A percentile compares a stretch with the other conserved stretches of the same genome.
These are phyloP conservation scores for Corynascus novoguineensis DNA, from an alignment of 495 filamentous ascomycete species.

Conservation along the genomic window DNA sequence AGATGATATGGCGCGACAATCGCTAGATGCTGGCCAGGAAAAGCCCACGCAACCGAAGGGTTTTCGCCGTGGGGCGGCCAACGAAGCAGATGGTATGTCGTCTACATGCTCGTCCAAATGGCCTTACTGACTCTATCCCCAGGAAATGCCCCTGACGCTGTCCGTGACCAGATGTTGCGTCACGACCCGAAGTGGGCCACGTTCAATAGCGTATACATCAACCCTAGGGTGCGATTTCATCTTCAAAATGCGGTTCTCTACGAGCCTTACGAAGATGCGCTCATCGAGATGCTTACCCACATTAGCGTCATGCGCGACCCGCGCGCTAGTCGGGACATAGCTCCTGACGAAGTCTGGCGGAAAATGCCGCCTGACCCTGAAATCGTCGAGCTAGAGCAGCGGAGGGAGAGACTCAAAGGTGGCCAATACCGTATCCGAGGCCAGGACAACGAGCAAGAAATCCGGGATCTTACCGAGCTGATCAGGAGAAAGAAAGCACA, in stretches of 20 bases:
- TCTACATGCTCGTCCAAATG: neutral
- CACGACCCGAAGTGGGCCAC: neutral
- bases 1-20: neutral
- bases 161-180: neutral
- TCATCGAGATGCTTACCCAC: conserved; percentile 11
- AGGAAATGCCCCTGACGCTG: neutral
- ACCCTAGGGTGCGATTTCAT: conserved; percentile 17
- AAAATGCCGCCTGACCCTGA: conserved; percentile 12
- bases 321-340: conserved; percentile 16
- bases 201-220: conserved; percentile 23
- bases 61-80: neutral
- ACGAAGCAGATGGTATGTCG: neutral
- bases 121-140: neutral
- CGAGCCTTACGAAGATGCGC: conserved; percentile 10
- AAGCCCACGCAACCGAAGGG: neutral
- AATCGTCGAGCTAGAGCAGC: conserved; percentile 15
- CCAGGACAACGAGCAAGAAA: conserved; percentile 10
- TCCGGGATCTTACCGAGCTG: conserved; percentile 2
- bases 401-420: conserved; percentile 17
- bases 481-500: conserved; percentile 13
- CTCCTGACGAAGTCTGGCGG: conserved; percentile 22
- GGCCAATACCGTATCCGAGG: conserved; percentile 18
- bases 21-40: neutral
- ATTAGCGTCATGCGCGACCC: conserved; percentile 26
- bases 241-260: conserved; percentile 20